phyloP scores from a whole-genome alignment of 148 eudicot species.

The Dysphania ambrosioides region DNA sequence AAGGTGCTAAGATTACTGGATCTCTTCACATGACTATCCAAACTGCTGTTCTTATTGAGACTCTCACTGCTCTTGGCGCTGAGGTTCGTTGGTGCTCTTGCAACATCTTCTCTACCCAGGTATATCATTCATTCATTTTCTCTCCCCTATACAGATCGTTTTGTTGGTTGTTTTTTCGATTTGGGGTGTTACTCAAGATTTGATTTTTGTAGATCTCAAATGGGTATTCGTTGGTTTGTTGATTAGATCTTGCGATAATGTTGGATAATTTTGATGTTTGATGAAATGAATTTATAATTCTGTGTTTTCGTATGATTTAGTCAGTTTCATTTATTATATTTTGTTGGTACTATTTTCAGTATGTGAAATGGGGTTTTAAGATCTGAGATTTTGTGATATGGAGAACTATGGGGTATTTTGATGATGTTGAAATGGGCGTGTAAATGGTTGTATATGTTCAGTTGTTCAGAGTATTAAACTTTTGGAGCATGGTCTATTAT shows the following conservation, averaged over 20 bases:
- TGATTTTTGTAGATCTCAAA: not conserved
- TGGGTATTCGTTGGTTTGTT: not conserved
- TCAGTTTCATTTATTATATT: too few species aligned
- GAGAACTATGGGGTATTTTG: too few species aligned
- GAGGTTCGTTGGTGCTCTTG: slow-evolving; percentile 98
- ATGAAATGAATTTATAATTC: not conserved
- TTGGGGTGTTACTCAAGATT: not conserved
- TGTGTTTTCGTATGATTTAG: too few species aligned
- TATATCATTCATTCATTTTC: not conserved
- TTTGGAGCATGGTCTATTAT: too few species aligned
- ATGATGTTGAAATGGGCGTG: too few species aligned
- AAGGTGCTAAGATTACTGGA: slow-evolving; percentile 85
- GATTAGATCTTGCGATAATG: not conserved
- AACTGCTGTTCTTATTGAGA: slow-evolving; percentile 91
- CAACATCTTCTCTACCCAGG: slow-evolving; percentile 96
- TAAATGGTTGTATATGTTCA: too few species aligned
- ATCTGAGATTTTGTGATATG: not conserved
- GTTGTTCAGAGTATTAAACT: too few species aligned
- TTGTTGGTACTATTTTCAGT: not conserved
- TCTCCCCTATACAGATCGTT: too few species aligned
- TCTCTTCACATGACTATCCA: slow-evolving; percentile 97
- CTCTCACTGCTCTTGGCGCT: slow-evolving; percentile 88
- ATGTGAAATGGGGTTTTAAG: not conserved
- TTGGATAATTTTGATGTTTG: not conserved
- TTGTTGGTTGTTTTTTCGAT: not conserved